Evolutionary conservation across 176 grass and related monocot species (phyloP).

Genomic region (Musa schizocarpa): DNA sequence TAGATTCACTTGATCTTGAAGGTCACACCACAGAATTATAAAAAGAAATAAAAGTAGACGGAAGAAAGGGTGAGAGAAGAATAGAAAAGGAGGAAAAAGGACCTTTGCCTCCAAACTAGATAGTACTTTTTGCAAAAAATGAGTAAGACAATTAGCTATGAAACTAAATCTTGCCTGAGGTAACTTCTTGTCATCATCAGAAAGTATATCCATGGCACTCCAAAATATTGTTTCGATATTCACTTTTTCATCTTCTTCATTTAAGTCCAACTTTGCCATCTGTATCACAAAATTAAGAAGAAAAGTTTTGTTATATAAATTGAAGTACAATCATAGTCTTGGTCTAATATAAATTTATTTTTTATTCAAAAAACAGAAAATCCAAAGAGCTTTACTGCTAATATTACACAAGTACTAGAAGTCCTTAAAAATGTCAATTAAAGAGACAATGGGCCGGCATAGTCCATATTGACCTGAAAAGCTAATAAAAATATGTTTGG

Average conservation of each 20-base stretch:
- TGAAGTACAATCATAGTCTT: not conserved
- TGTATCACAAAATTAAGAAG: constrained; percentile 11
- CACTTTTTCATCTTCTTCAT: constrained; percentile 81
- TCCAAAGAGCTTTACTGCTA: not conserved
- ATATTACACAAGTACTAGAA: not conserved
- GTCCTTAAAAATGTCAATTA: not conserved
- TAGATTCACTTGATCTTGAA: not conserved
- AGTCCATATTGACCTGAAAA: not conserved
- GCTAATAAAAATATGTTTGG: no score
- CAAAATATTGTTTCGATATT: constrained; percentile 88
- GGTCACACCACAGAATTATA: not conserved
- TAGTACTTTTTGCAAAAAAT: not conserved
- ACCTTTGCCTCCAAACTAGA: not conserved
- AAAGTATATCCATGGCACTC: constrained; percentile 96
- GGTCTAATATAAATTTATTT: not conserved
- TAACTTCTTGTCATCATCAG: constrained; percentile 90
- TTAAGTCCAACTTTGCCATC: constrained; percentile 98
- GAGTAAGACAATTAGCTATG: not conserved
- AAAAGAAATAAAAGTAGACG: not conserved
- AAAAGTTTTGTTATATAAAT: not conserved
- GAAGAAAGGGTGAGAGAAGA: not conserved
- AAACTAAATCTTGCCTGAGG: constrained; percentile 53
- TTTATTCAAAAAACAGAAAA: no score
- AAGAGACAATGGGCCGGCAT: not conserved
- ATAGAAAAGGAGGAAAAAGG: not conserved